Percentiles rank a stretch among this genome's conserved stretches.
Evolutionary conservation across 2,329 filamentous ascomycete species (phyloP).

Genomic region (Daldinia sp.): DNA sequence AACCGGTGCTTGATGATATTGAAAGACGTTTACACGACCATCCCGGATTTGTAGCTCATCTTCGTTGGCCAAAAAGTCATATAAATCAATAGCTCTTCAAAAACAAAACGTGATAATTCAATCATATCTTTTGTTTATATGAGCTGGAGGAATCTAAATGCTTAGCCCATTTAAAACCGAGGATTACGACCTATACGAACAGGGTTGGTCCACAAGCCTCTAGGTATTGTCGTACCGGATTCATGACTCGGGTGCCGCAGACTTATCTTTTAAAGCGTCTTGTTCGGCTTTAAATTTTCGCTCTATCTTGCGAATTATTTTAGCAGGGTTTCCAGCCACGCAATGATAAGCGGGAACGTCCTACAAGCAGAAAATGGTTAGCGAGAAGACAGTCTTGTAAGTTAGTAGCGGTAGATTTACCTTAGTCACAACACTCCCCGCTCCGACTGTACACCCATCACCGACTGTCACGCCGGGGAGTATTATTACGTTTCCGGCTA

Average conservation of each 20-base stretch:
- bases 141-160: not conserved
- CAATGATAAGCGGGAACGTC: slow-evolving; percentile 12
- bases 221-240: not conserved
- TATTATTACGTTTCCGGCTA: slow-evolving; percentile 78
- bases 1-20: slow-evolving; percentile 7
- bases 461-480: slow-evolving; percentile 84
- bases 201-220: not conserved
- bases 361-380: slow-evolving; percentile 4
- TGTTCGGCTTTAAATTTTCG: slow-evolving; percentile 12
- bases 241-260: not conserved
- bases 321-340: slow-evolving; percentile 12
- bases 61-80: not conserved
- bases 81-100: not conserved
- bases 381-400: not conserved
- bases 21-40: not conserved
- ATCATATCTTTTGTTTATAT: not conserved
- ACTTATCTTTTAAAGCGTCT: slow-evolving; percentile 1
- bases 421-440: slow-evolving; percentile 65
- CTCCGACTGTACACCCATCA: slow-evolving; percentile 78
- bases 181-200: not conserved
- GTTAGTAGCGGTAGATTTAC: not conserved
- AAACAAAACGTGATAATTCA: not conserved
- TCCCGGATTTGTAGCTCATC: not conserved
- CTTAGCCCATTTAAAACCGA: not conserved
- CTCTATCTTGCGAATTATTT: slow-evolving; percentile 10